These are phyloP conservation scores for Leucosporidium scottii DNA, from an alignment of 768 basidiomycete species.

Conservation along the genomic window DNA sequence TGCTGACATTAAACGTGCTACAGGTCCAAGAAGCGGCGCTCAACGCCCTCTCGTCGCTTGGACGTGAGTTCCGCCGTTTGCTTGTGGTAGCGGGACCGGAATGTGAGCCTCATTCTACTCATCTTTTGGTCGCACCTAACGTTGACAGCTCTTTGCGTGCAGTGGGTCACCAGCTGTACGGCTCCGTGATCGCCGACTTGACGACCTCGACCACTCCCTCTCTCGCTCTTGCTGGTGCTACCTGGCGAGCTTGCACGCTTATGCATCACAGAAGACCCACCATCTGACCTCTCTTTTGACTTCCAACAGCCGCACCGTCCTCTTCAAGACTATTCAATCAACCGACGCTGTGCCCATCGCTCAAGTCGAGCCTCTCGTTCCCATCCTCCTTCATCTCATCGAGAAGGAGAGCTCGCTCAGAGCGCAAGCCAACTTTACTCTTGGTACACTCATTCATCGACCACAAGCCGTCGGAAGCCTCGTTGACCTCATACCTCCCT, in stretches of 20 bases:
- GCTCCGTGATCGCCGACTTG: not conserved
- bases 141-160: too few species aligned
- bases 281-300: not conserved
- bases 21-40: conserved; percentile 22
- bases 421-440: conserved; percentile 12
- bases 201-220: conserved; percentile 4
- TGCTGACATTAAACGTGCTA: not conserved
- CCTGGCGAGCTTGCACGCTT: not conserved
- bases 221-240: conserved; percentile 13
- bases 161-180: not conserved
- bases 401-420: conserved; percentile 14
- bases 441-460: too few species aligned
- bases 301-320: not conserved
- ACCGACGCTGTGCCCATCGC: not conserved
- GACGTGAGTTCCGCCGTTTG: not conserved
- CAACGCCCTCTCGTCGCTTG: conserved; percentile 9
- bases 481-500: not conserved
- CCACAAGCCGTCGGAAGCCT: too few species aligned
- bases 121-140: not conserved
- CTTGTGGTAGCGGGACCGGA: not conserved
- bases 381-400: conserved; percentile 22
- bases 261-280: not conserved
- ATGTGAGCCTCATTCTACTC: not conserved
- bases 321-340: not conserved
- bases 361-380: conserved; percentile 8